A percentile compares a stretch with the other conserved stretches of the same genome.
These are phyloP conservation scores for Rhynchosporium agropyri DNA, from an alignment of 2,329 filamentous ascomycete genomes.

Conservation along the genomic window DNA sequence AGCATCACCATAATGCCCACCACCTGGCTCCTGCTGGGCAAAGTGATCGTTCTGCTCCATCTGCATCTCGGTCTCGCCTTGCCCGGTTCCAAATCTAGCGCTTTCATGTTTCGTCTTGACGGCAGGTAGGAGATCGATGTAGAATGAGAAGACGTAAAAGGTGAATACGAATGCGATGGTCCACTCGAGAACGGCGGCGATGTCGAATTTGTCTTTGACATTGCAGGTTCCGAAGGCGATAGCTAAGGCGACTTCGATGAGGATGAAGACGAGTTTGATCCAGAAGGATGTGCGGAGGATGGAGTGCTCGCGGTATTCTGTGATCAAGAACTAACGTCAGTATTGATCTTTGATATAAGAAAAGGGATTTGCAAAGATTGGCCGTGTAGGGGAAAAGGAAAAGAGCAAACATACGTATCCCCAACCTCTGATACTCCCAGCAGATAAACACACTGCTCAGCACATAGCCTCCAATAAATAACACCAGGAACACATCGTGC, in stretches of 20 bases:
- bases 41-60: slow-evolving; percentile 37
- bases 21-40: slow-evolving; percentile 9
- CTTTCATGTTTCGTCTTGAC: slow-evolving; percentile 30
- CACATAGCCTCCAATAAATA: slow-evolving; percentile 88
- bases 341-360: background rate
- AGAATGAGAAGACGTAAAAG: slow-evolving; percentile 84
- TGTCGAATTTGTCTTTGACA: slow-evolving; percentile 56
- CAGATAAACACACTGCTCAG: slow-evolving; percentile 86
- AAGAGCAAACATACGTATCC: slow-evolving; percentile 57
- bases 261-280: slow-evolving; percentile 82
- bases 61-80: slow-evolving; percentile 35
- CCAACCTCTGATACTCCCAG: slow-evolving; percentile 85
- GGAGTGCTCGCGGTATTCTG: slow-evolving; percentile 72
- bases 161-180: slow-evolving; percentile 81
- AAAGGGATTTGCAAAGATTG: too few species aligned
- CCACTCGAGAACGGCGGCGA: slow-evolving; percentile 79
- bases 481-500: slow-evolving; percentile 75
- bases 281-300: slow-evolving; percentile 80
- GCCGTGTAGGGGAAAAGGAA: background rate
- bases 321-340: slow-evolving; percentile 2
- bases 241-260: slow-evolving; percentile 74
- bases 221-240: slow-evolving; percentile 69
- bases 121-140: slow-evolving; percentile 83
- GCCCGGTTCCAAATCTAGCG: slow-evolving; percentile 24
- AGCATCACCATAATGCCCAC: slow-evolving; percentile 1